phyloP scores from a whole-genome alignment of 345 rosid genomes.

The Orychophragmus violaceus region DNA sequence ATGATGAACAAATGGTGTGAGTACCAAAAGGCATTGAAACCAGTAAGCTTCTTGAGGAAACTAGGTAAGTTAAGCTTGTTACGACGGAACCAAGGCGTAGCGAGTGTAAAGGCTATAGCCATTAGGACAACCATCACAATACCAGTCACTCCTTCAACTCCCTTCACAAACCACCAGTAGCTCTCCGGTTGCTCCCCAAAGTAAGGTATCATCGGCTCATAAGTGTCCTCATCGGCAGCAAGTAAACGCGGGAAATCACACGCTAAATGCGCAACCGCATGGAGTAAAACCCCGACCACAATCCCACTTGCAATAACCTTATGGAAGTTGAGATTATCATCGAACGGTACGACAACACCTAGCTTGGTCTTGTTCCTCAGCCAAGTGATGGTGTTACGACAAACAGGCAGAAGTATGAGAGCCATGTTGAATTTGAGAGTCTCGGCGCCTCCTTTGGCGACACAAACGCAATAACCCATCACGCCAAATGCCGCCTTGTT shows the following conservation, averaged over 20 bases:
- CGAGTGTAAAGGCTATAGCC: conserved; percentile 76
- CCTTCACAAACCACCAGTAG: conserved; percentile 78
- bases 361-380: conserved; percentile 79
- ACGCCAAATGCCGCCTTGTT: conserved; percentile 47
- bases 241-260: conserved; percentile 77
- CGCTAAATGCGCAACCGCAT: conserved; percentile 60
- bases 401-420: conserved; percentile 65
- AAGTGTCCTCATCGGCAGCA: conserved; percentile 50
- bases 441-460: conserved; percentile 91
- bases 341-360: conserved; percentile 67
- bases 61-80: conserved; percentile 69
- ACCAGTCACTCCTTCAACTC: conserved; percentile 76
- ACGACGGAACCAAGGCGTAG: conserved; percentile 86
- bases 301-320: conserved; percentile 73
- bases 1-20: conserved; percentile 76
- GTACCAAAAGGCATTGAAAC: conserved; percentile 93
- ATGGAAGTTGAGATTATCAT: conserved; percentile 80
- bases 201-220: conserved; percentile 48
- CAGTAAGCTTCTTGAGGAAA: conserved; percentile 63
- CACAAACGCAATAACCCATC: conserved; percentile 84
- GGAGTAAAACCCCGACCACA: conserved; percentile 58
- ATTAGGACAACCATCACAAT: conserved; percentile 66
- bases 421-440: conserved; percentile 89
- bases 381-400: conserved; percentile 90
- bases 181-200: conserved; percentile 61